Percentiles rank a stretch among this genome's conserved stretches.
phyloP scores from a whole-genome alignment of 352 stramenopile genomes.

The Elongisporangium anandrum region DNA sequence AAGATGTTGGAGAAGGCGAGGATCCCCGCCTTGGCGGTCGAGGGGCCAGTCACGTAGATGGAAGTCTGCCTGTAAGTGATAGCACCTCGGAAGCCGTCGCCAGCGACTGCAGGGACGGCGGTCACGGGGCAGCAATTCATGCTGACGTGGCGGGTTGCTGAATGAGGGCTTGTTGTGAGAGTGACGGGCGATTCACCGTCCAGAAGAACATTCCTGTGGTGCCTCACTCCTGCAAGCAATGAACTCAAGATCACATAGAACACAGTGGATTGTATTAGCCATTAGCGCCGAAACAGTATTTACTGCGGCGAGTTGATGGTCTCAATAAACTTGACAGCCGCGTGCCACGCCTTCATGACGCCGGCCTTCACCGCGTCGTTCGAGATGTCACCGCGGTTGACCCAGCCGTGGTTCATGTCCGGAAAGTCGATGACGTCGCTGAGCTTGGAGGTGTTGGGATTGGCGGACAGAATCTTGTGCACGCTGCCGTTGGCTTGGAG shows the following conservation, averaged over 20 bases:
- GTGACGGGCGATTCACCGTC: no score
- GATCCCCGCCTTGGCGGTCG: slow-evolving; percentile 20
- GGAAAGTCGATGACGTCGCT: slow-evolving; percentile 31
- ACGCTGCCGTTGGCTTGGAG: slow-evolving; percentile 20
- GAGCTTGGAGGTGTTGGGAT: slow-evolving; percentile 8
- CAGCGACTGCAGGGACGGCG: slow-evolving; percentile 10
- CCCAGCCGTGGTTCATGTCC: slow-evolving; percentile 47
- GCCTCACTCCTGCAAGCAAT: no score
- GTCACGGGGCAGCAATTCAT: slow-evolving; percentile 19
- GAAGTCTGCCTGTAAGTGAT: slow-evolving; percentile 12
- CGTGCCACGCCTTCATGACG: slow-evolving; percentile 45
- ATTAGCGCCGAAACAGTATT: background rate
- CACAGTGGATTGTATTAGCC: no score
- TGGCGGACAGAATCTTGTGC: slow-evolving; percentile 21
- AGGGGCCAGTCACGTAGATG: slow-evolving; percentile 17
- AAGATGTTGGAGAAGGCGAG: slow-evolving; percentile 29
- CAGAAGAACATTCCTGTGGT: background rate
- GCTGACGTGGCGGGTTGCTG: background rate
- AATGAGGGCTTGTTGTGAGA: no score
- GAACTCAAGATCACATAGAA: no score
- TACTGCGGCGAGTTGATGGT: slow-evolving; percentile 13
- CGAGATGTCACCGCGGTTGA: slow-evolving; percentile 42
- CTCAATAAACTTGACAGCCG: slow-evolving; percentile 41
- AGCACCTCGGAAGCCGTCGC: slow-evolving; percentile 5
- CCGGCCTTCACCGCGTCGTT: slow-evolving; percentile 23